Base-by-base conservation (phyloP, 2,329 filamentous ascomycete species). In the Curvularia lunata region DNA sequence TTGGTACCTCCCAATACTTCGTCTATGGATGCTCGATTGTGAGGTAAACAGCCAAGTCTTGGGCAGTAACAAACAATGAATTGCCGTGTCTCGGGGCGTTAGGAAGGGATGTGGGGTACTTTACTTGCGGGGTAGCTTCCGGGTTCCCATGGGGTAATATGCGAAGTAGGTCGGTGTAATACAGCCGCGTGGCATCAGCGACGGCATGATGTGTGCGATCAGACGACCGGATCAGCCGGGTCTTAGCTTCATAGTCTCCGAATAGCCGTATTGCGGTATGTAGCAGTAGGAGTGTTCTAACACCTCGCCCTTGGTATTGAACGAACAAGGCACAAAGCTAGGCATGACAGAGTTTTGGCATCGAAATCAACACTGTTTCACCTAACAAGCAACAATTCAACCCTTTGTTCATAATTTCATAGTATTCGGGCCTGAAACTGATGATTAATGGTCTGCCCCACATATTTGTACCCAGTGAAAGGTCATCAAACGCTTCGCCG, bases 401-500 rank as follows among this genome's bases (percentile, higher is more conserved):
- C 9, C 10, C 12, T 16, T 3, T 3, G 3, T 16, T 16, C 3
- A 16, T 30, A 30, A 8, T 30, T 30, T 10, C 30, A 34, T 16
- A 34, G 30, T 7, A 18, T 16, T 37, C 7, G 6, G 34, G 4
- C 1, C 12, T 34, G 32, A n/a, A 7, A 18, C 34, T 37, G 9
- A 18, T 18, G 34, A 7, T n/a, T 16, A 25, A 43, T 16, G 1
- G 16, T 12, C 12, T 25, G 21, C 21, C 40, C 40, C 40, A 42
- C 43, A 37, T 37, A 68, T 67, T 4, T 65, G 0, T 62, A 77
- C 25, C 75, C 77, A 2, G 78, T 75, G 41, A 77, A 76, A 60
- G 59, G 79, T 4, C 77, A 80, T 46, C 73, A 70, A 40, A 61
- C 55, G 19, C 66, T 72, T 63, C 80, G 80, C 67, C 80, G 78